Base-by-base conservation (phyloP, 805 yeast genomes). In the Candida jianshihensis region DNA sequence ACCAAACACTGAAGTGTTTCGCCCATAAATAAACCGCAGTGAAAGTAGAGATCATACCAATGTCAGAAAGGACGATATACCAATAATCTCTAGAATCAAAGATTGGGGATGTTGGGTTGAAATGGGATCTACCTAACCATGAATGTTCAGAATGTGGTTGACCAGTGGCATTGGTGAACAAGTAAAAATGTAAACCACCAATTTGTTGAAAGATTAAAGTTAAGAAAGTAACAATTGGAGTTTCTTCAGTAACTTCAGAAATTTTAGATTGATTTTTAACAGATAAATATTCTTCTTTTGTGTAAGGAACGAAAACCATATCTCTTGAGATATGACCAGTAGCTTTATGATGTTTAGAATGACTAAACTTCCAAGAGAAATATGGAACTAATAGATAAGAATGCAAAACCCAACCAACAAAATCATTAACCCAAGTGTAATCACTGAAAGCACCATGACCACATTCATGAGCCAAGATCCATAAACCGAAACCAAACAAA, bases 401-500 rank as follows among this genome's bases (percentile, higher is more conserved):
- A 53, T 75, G 81, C 33, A 75, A 54, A 20, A 71, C 66, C 81
- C 81, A 75, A 36, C 82, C 82, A 39, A 73, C 68, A 19, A 66
- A 52, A 52, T 75, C 79, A 48, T 75, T 75, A 35, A 75, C 64
- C 48, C 54, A 54, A 39, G 61, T 64, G 48, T 71, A 71, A 47
- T 75, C 78, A 26, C 75, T 68, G 51, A 75, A 75, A 15, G 81
- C 81, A 35, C 69, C 71, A 53, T 75, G 82, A 29, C 81, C 81
- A 63, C 81, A 75, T 57, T 74, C 80, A 53, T 74, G 81, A 32
- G 78, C 79, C 53, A 75, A 56, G 42, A 75, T 71, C 81, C 81
- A 75, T 35, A 74, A 54, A 30, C 82, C 81, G 38, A 73, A 68
- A 6, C 76, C 75, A 44, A 72, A 66, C 39, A 73, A 59, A 37